These are phyloP conservation scores for Cladosporium halotolerans DNA, from an alignment of 2,329 filamentous ascomycete genomes.

Conservation along the genomic window DNA sequence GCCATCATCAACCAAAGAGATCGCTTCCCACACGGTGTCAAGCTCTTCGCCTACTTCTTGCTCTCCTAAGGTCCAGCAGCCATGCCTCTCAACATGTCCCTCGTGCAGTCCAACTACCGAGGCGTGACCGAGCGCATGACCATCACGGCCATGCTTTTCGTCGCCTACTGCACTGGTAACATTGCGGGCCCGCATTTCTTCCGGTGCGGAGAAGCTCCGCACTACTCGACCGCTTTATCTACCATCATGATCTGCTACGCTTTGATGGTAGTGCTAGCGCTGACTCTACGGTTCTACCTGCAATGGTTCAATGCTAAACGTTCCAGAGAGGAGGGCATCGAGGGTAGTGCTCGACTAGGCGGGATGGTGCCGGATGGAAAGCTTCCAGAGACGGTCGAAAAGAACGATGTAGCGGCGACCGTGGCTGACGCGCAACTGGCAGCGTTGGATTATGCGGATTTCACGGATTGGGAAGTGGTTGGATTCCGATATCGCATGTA, in stretches of 20 bases:
- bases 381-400: background rate
- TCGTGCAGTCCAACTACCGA: constrained; percentile 48
- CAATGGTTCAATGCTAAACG: constrained; percentile 40
- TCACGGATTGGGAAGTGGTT: constrained; percentile 54
- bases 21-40: constrained; percentile 29
- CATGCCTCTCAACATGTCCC: constrained; percentile 50
- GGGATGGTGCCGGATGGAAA: constrained; percentile 30
- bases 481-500: constrained; percentile 55
- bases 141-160: constrained; percentile 37
- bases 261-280: constrained; percentile 41
- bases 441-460: constrained; percentile 43
- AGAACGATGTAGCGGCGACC: background rate
- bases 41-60: constrained; percentile 54
- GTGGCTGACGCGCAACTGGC: background rate
- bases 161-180: constrained; percentile 42
- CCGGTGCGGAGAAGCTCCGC: constrained; percentile 41
- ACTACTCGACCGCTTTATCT: constrained; percentile 45
- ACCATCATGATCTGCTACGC: constrained; percentile 53
- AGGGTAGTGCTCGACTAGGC: constrained; percentile 20
- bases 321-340: constrained; percentile 2
- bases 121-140: constrained; percentile 34
- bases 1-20: constrained; percentile 41
- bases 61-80: constrained; percentile 49
- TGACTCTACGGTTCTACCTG: constrained; percentile 45
- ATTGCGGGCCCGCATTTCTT: constrained; percentile 50